Conservation (phyloP, 208 protist genomes). For the Borovskyia barvae region DNA sequence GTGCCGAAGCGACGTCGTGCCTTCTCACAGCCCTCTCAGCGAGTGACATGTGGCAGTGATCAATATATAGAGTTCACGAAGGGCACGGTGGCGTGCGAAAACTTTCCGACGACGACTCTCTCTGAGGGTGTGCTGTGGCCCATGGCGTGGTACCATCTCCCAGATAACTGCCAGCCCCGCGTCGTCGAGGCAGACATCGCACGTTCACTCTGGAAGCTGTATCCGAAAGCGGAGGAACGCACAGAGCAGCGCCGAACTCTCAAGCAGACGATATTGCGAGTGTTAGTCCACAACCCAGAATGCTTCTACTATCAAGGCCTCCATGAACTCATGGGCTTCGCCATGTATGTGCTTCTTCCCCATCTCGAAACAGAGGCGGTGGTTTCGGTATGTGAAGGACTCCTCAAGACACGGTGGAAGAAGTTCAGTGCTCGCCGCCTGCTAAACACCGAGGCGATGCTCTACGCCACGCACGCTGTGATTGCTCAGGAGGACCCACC, state of each 20-base stretch:
- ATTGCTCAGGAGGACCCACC: conserved; percentile 51
- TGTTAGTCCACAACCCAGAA: conserved; percentile 53
- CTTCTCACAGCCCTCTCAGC: conserved; percentile 26
- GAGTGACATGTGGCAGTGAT: conserved; percentile 19
- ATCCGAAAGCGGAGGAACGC: conserved; percentile 48
- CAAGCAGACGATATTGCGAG: conserved; percentile 50
- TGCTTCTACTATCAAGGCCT: conserved; percentile 84
- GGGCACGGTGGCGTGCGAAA: not conserved
- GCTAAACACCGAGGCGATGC: conserved; percentile 62
- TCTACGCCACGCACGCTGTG: conserved; percentile 74
- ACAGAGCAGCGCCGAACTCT: conserved; percentile 41
- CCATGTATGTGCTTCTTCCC: conserved; percentile 68
- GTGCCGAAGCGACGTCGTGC: conserved; percentile 17
- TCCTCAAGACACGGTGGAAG: conserved; percentile 60
- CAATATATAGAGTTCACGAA: conserved; percentile 5
- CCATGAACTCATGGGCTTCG: conserved; percentile 82
- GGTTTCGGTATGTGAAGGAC: conserved; percentile 53
- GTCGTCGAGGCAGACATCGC: conserved; percentile 77
- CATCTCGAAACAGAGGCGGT: conserved; percentile 34
- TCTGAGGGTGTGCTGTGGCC: conserved; percentile 4
- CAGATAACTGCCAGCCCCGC: conserved; percentile 76
- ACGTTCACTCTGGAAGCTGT: conserved; percentile 78
- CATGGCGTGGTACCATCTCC: conserved; percentile 25
- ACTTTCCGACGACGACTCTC: not conserved
- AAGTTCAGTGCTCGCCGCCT: conserved; percentile 56